phyloP scores from a whole-genome alignment of 2,329 filamentous ascomycete genomes.

The Colletotrichum aenigma region DNA sequence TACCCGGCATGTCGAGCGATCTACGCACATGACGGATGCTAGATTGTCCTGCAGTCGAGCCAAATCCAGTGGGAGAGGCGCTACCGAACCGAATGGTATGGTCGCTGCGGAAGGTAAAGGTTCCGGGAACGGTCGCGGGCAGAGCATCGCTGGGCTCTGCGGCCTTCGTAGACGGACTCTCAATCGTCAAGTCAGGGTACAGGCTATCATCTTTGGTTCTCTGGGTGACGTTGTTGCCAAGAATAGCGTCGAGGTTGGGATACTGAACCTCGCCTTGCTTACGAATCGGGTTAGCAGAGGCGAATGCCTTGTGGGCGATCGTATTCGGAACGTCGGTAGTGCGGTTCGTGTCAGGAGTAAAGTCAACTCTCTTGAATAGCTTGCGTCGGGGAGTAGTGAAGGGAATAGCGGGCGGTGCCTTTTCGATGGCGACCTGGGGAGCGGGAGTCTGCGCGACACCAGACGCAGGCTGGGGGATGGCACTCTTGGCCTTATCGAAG shows the following conservation, averaged over 20 bases:
- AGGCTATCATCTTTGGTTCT: slow-evolving; percentile 39
- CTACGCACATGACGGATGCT: slow-evolving; percentile 64
- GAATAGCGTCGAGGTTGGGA: slow-evolving; percentile 31
- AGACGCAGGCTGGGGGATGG: slow-evolving; percentile 49
- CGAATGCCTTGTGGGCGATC: slow-evolving; percentile 47
- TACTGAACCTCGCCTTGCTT: slow-evolving; percentile 38
- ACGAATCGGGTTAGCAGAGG: slow-evolving; percentile 42
- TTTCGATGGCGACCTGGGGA: slow-evolving; percentile 46
- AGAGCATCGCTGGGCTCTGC: slow-evolving; percentile 26
- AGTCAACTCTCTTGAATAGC: slow-evolving; percentile 75
- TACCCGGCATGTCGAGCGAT: slow-evolving; percentile 60
- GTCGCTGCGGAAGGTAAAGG: slow-evolving; percentile 70
- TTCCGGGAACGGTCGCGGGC: slow-evolving; percentile 53
- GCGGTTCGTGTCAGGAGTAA: slow-evolving; percentile 72
- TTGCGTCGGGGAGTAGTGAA: slow-evolving; percentile 73
- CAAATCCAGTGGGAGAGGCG: slow-evolving; percentile 56
- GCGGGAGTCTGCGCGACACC: slow-evolving; percentile 51
- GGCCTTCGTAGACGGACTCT: slow-evolving; percentile 22
- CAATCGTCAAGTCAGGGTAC: slow-evolving; percentile 55
- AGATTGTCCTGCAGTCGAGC: slow-evolving; percentile 61
- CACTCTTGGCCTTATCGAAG: slow-evolving; percentile 45
- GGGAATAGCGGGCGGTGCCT: slow-evolving; percentile 55
- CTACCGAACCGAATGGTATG: slow-evolving; percentile 65
- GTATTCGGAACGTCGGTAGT: slow-evolving; percentile 44
- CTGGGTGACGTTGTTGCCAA: slow-evolving; percentile 28